Evolutionary conservation across 2,329 filamentous ascomycete genomes (phyloP), one percentile per base, ranked within the genome.

Genomic region (Beauveria varroae): DNA sequence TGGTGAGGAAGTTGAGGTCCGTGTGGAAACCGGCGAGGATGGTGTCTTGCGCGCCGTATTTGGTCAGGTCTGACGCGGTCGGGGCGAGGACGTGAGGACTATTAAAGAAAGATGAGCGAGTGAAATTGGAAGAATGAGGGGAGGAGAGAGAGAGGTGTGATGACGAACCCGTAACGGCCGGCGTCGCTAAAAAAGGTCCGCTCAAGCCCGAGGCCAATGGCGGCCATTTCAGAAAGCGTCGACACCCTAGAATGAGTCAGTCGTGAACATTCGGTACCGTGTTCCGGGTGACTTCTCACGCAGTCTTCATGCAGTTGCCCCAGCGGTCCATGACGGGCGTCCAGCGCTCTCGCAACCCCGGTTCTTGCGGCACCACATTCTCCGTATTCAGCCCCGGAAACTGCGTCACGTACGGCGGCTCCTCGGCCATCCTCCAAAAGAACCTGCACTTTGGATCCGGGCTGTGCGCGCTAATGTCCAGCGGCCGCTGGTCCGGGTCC

Each of bases 11-110:
- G 76, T 86, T 86, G 62, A 86, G 81, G 67, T 86, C 83, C 1
- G 83, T 86, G 71, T 86, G 83, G 75, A 86, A 86, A 44, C 83
- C 83, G 18, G 83, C 83, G 18, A 86, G 78, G 67, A 86, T 85
- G 55, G 82, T 86, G 73, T 85, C 78, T 56, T 76, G 73, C 3
- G 70, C 53, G 52, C 80, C 81, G 73, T 85, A 83, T 62, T 79
- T 82, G 14, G 64, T 59, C 14, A 86, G 78, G 68, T 86, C 81
- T 0, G 83, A 85, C 1, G 83, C 82, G 1, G 83, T 86, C 0
- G 83, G 83, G 1, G 83, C 83, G 18, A 86, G 80, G 51, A 86
- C 78, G 65, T 86, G 83, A 3, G 83, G 82, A n/a, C 81, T 83
- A 47, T 34, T 37, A 14, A 37, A 14, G 12, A 4, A 37, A 6